A percentile compares a stretch with the other conserved stretches of the same genome.
Evolutionary conservation across 208 protist species (phyloP).

Genomic region (Phytomonas sp.): DNA sequence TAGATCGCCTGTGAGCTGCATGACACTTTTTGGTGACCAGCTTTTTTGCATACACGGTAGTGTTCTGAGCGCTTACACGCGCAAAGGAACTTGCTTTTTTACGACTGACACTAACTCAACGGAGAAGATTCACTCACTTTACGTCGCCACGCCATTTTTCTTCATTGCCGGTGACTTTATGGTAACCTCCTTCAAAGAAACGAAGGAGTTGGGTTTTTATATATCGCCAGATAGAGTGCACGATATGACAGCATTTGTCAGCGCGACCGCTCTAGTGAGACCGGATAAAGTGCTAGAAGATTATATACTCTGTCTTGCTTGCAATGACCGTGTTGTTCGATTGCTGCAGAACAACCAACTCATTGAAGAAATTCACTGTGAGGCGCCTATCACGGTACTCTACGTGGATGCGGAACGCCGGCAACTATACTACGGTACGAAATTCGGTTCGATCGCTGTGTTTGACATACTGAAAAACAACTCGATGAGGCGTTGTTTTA

Average conservation of each 20-base stretch:
- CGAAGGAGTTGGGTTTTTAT: constrained; percentile 77
- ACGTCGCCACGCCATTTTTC: constrained; percentile 73
- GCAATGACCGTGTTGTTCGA: constrained; percentile 75
- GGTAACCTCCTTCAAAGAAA: constrained; percentile 66
- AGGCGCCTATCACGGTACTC: constrained; percentile 61
- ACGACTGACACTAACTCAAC: constrained; percentile 77
- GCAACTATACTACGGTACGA: constrained; percentile 70
- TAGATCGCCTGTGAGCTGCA: constrained; percentile 30
- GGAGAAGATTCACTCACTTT: constrained; percentile 54
- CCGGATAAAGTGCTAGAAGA: constrained; percentile 24
- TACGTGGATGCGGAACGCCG: constrained; percentile 19
- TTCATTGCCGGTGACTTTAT: constrained; percentile 81
- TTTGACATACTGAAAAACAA: constrained; percentile 26
- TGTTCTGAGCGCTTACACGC: constrained; percentile 63
- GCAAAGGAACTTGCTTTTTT: constrained; percentile 82
- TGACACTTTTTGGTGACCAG: constrained; percentile 66
- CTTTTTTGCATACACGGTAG: constrained; percentile 74
- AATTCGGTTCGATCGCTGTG: constrained; percentile 62
- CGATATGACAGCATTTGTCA: constrained; percentile 38
- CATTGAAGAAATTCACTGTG: constrained; percentile 53
- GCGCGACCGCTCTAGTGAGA: neutral
- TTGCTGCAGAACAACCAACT: constrained; percentile 48
- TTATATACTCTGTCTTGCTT: constrained; percentile 67
- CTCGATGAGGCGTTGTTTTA: constrained; percentile 21
- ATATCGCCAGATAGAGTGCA: constrained; percentile 83